Evolutionary conservation across 257 asterid genomes (phyloP).

Genomic region (Haberlea rhodopensis): DNA sequence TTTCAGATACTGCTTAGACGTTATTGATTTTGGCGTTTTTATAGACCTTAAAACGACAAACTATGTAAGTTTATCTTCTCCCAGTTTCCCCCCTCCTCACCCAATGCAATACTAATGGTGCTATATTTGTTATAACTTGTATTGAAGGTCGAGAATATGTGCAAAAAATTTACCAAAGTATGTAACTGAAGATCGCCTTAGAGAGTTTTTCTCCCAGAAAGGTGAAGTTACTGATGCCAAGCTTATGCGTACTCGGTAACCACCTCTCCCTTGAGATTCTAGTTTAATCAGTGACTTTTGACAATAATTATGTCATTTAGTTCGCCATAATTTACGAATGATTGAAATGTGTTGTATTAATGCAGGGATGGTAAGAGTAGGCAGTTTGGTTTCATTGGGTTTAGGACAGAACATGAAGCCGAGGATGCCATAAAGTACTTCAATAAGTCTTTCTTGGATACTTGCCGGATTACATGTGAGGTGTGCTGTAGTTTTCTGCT

Average conservation of each 20-base stretch:
- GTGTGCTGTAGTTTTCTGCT: conserved; percentile 33
- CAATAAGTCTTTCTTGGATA: conserved; percentile 67
- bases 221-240: conserved; percentile 95
- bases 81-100: background rate
- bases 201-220: conserved; percentile 80
- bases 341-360: conserved; percentile 12
- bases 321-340: conserved; percentile 1
- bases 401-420: conserved; percentile 72
- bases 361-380: conserved; percentile 90
- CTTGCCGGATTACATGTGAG: conserved; percentile 73
- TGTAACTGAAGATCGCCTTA: conserved; percentile 71
- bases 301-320: background rate
- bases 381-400: conserved; percentile 85
- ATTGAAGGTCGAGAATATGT: conserved; percentile 72
- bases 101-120: background rate
- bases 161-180: conserved; percentile 83
- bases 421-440: conserved; percentile 61
- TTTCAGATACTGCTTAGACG: background rate
- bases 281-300: background rate
- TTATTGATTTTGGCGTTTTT: background rate
- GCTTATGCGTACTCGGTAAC: conserved; percentile 85
- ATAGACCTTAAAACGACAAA: background rate
- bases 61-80: background rate
- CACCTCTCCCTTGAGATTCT: background rate
- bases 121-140: background rate